Conservation (phyloP, 768 basidiomycete species). For the Daedalea quercina region DNA sequence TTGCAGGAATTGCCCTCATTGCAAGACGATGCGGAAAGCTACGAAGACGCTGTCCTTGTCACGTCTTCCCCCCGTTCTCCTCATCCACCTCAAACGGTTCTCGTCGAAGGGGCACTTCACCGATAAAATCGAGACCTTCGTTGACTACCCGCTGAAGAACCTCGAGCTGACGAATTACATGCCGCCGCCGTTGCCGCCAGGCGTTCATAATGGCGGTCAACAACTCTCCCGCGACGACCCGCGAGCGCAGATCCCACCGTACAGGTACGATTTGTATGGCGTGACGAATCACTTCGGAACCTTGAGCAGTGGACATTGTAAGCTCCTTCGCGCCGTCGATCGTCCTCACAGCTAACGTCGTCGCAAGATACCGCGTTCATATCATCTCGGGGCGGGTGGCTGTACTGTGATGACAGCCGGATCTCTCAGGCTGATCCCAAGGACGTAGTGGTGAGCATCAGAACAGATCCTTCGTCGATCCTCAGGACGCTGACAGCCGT, state of each 20-base stretch:
- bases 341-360: slow-evolving; percentile 2
- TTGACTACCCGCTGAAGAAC: slow-evolving; percentile 73
- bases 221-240: slow-evolving; percentile 58
- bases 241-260: slow-evolving; percentile 78
- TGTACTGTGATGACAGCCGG: slow-evolving; percentile 91
- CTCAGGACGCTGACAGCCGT: slow-evolving; percentile 19
- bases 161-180: slow-evolving; percentile 75
- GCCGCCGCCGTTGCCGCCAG: slow-evolving; percentile 71
- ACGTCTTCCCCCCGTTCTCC: slow-evolving; percentile 85
- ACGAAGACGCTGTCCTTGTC: slow-evolving; percentile 85
- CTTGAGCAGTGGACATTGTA: slow-evolving; percentile 93
- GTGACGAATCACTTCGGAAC: slow-evolving; percentile 97
- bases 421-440: slow-evolving; percentile 65
- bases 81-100: slow-evolving; percentile 92
- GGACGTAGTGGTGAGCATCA: slow-evolving; percentile 70
- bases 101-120: slow-evolving; percentile 87
- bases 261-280: slow-evolving; percentile 88
- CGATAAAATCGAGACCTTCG: slow-evolving; percentile 92
- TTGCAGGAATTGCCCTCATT: slow-evolving; percentile 87
- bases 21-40: slow-evolving; percentile 83
- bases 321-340: slow-evolving; percentile 25
- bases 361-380: slow-evolving; percentile 86
- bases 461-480: not conserved
- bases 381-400: slow-evolving; percentile 81
- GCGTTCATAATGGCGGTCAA: slow-evolving; percentile 37